Conservation (phyloP, 306 rosid species). For the Vigna hirtella region DNA sequence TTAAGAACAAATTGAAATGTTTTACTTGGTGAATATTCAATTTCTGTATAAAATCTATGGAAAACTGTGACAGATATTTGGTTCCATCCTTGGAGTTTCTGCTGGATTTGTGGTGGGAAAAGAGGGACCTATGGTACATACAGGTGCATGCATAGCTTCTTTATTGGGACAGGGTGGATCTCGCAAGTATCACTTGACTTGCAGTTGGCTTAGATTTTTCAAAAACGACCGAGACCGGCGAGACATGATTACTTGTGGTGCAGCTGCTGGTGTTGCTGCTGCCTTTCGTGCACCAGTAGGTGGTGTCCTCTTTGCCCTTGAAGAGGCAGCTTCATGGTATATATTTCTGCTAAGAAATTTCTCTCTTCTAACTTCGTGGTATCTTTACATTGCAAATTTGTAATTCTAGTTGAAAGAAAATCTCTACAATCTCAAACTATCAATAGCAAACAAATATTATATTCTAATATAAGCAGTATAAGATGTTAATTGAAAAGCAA, state of each 20-base stretch:
- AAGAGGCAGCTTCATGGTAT: slow-evolving; percentile 98
- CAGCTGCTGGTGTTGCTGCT: slow-evolving; percentile 97
- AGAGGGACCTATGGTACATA: slow-evolving; percentile 98
- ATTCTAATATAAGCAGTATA: neutral
- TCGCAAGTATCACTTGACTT: slow-evolving; percentile 71
- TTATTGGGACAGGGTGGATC: slow-evolving; percentile 94
- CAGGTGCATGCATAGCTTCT: slow-evolving; percentile 94
- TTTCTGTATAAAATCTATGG: slow-evolving; percentile 8
- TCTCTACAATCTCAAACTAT: slow-evolving; percentile 25
- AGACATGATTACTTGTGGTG: slow-evolving; percentile 95
- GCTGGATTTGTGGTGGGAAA: slow-evolving; percentile 95
- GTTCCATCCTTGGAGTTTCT: slow-evolving; percentile 87
- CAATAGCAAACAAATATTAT: neutral
- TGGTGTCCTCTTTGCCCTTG: slow-evolving; percentile 93
- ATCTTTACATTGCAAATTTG: neutral
- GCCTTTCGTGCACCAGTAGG: slow-evolving; percentile 98
- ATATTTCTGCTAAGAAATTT: slow-evolving; percentile 42
- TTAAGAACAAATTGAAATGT: slow-evolving; percentile 14
- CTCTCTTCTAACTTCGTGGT: slow-evolving; percentile 27
- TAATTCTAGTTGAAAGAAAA: neutral
- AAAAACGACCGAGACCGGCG: slow-evolving; percentile 90
- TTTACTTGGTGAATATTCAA: neutral
- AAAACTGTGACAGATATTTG: slow-evolving; percentile 69
- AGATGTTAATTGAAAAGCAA: neutral
- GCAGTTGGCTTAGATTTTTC: slow-evolving; percentile 82